These are phyloP conservation scores for Zancudomyces culisetae DNA, from an alignment of 371 early-diverging fungal species.

Conservation along the genomic window DNA sequence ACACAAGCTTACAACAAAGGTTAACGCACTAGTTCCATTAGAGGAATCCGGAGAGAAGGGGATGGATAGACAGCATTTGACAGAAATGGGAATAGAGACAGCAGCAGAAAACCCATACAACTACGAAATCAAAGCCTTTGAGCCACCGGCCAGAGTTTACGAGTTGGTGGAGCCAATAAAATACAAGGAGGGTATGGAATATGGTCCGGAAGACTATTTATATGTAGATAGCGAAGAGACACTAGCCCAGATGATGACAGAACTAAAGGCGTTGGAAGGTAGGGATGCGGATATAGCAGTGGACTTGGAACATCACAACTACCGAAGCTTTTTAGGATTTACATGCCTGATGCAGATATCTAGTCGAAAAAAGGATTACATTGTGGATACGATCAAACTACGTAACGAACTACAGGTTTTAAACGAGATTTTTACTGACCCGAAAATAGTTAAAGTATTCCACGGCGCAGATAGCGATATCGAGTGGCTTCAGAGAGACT, in stretches of 20 bases:
- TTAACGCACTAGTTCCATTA: slow-evolving; percentile 64
- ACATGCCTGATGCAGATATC: slow-evolving; percentile 87
- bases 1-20: slow-evolving; percentile 59
- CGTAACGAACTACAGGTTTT: slow-evolving; percentile 50
- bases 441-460: slow-evolving; percentile 73
- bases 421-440: slow-evolving; percentile 73
- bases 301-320: slow-evolving; percentile 91
- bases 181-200: slow-evolving; percentile 1
- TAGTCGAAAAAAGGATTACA: slow-evolving; percentile 70
- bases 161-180: slow-evolving; percentile 7
- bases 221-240: slow-evolving; percentile 23
- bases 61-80: slow-evolving; percentile 9
- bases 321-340: slow-evolving; percentile 85
- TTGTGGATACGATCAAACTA: slow-evolving; percentile 79
- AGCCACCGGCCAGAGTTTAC: slow-evolving; percentile 56
- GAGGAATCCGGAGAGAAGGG: slow-evolving; percentile 23
- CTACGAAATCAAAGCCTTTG: slow-evolving; percentile 62
- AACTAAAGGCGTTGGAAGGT: background rate
- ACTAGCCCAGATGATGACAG: slow-evolving; percentile 16
- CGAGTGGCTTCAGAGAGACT: slow-evolving; percentile 93
- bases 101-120: slow-evolving; percentile 90
- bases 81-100: slow-evolving; percentile 21
- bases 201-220: background rate
- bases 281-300: slow-evolving; percentile 54
- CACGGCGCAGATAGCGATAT: slow-evolving; percentile 95